A percentile compares a stretch with the other conserved stretches of the same genome.
Conservation (phyloP, 441 rosid genomes). For the Gossypium schwendimanii region DNA sequence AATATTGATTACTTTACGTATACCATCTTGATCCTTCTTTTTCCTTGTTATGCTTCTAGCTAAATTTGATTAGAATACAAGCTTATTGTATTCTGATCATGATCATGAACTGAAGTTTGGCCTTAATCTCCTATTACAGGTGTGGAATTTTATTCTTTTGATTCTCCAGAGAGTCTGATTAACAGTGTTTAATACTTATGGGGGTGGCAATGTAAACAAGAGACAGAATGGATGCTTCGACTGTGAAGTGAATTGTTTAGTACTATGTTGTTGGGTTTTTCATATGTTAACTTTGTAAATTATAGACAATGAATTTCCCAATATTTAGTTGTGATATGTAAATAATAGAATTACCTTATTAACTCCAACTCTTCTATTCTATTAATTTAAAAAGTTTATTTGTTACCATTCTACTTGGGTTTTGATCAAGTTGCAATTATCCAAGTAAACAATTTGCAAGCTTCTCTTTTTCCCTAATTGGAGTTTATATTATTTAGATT, state of each 20-base stretch:
- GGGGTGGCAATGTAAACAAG: slow-evolving; percentile 28
- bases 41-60: not conserved
- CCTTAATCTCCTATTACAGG: slow-evolving; percentile 24
- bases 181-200: slow-evolving; percentile 28
- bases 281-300: slow-evolving; percentile 29
- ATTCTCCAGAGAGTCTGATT: slow-evolving; percentile 25
- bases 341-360: slow-evolving; percentile 19
- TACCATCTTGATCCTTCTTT: not conserved
- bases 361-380: not conserved
- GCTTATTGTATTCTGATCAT: not conserved
- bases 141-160: slow-evolving; percentile 37
- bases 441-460: too few relatives aligned
- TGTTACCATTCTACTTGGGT: not conserved
- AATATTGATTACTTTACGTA: not conserved
- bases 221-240: slow-evolving; percentile 17
- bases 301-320: slow-evolving; percentile 15
- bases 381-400: slow-evolving; percentile 8
- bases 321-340: slow-evolving; percentile 29
- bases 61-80: not conserved
- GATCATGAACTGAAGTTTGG: not conserved
- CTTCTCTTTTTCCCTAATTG: too few relatives aligned
- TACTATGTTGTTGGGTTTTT: slow-evolving; percentile 18
- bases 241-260: slow-evolving; percentile 22
- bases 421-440: not conserved
- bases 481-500: too few relatives aligned